These are phyloP conservation scores for Phlyctochytrium arcticum DNA, from an alignment of 192 early-diverging fungal genomes.

Conservation along the genomic window DNA sequence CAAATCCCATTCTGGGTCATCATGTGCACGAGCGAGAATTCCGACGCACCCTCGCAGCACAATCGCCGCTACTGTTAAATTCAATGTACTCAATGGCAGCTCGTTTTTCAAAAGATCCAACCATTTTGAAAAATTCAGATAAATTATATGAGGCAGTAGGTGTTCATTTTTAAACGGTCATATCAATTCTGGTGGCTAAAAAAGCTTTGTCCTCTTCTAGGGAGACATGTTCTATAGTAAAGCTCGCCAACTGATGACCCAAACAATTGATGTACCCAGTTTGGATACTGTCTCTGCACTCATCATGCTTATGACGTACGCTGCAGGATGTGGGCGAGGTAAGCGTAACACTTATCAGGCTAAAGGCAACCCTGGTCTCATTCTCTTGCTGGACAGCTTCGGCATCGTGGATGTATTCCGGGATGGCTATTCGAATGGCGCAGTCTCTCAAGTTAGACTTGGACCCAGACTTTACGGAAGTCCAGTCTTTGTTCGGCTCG, in stretches of 20 bases:
- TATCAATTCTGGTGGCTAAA: background rate
- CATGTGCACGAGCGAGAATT: constrained; percentile 22
- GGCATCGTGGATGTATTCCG: constrained; percentile 32
- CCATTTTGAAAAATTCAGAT: constrained; percentile 9
- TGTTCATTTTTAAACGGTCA: background rate
- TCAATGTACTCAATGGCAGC: constrained; percentile 23
- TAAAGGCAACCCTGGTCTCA: no score
- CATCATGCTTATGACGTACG: constrained; percentile 27
- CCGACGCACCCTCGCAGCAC: background rate
- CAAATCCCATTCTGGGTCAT: constrained; percentile 18
- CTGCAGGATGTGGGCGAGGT: constrained; percentile 22
- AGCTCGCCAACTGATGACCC: constrained; percentile 13
- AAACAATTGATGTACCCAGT: constrained; percentile 15
- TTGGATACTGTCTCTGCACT: constrained; percentile 19
- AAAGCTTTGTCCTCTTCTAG: background rate
- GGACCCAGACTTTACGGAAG: constrained; percentile 29
- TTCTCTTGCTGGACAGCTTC: constrained; percentile 1
- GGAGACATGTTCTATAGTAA: constrained; percentile 21
- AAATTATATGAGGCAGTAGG: constrained; percentile 7
- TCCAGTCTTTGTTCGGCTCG: constrained; percentile 1
- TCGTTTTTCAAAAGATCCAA: constrained; percentile 25
- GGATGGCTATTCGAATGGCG: constrained; percentile 33
- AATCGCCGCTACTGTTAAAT: constrained; percentile 9
- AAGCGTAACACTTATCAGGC: no score
- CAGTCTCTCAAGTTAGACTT: constrained; percentile 20